A percentile compares a stretch with the other conserved stretches of the same genome.
Conservation (phyloP, 2,329 filamentous ascomycete species). For the Exophiala xenobiotica region DNA sequence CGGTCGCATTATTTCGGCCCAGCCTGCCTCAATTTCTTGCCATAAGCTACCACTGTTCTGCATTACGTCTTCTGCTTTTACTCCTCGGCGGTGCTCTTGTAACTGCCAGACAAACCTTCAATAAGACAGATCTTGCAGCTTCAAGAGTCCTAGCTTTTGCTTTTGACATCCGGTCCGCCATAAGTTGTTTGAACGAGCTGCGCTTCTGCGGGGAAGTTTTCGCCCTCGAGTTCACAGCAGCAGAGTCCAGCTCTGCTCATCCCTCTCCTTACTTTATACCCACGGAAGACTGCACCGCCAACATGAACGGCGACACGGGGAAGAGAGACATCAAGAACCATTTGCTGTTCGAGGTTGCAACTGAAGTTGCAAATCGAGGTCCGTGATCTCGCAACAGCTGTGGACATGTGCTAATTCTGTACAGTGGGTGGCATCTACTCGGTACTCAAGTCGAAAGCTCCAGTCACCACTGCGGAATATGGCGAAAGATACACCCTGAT, state of each 20-base stretch:
- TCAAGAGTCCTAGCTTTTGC: background rate
- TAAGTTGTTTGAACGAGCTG: background rate
- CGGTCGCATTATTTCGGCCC: constrained; percentile 16
- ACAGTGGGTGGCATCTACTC: constrained; percentile 97
- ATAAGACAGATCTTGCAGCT: background rate
- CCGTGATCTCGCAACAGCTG: constrained; percentile 27
- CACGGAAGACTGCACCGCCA: constrained; percentile 14
- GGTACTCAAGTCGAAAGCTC: constrained; percentile 97
- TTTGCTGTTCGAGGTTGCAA: constrained; percentile 93
- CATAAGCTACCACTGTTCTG: background rate
- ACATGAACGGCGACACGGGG: constrained; percentile 32
- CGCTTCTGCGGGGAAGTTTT: background rate
- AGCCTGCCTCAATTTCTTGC: constrained; percentile 25
- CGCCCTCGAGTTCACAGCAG: no score
- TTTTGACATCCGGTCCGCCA: background rate
- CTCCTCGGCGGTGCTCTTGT: constrained; percentile 8
- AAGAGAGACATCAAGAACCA: constrained; percentile 85
- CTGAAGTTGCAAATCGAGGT: constrained; percentile 96
- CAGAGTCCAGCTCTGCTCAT: background rate
- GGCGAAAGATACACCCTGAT: constrained; percentile 94
- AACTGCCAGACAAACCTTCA: background rate
- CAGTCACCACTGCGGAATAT: constrained; percentile 97
- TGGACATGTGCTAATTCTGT: constrained; percentile 18
- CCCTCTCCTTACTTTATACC: background rate
- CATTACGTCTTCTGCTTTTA: constrained; percentile 4